Percentiles rank a stretch among this genome's conserved stretches.
Evolutionary conservation across 495 filamentous ascomycete species (phyloP).

Genomic region (Platismatia glauca): DNA sequence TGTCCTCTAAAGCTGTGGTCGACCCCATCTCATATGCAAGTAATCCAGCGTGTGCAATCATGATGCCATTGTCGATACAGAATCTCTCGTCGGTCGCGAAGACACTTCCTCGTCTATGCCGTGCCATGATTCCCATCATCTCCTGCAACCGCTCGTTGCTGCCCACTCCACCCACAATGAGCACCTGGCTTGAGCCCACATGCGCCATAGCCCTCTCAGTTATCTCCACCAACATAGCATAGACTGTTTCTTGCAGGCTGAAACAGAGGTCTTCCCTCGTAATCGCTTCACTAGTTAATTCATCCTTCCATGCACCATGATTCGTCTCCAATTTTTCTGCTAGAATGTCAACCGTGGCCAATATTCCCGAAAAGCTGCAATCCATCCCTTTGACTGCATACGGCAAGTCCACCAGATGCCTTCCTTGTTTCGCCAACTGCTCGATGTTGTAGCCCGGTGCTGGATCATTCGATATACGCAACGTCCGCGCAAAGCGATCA

Average conservation of each 20-base stretch:
- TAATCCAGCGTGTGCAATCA: constrained; percentile 96
- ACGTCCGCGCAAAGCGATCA: constrained; percentile 85
- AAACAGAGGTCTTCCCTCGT: constrained; percentile 89
- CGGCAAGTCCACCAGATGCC: constrained; percentile 72
- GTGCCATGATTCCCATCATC: constrained; percentile 98
- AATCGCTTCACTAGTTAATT: constrained; percentile 39
- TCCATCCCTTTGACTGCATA: constrained; percentile 99
- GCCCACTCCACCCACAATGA: constrained; percentile 97
- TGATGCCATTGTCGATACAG: constrained; percentile 98
- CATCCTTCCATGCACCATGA: constrained; percentile 27
- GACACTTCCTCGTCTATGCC: constrained; percentile 77
- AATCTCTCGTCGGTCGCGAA: constrained; percentile 95
- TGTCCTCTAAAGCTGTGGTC: constrained; percentile 64
- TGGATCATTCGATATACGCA: constrained; percentile 88
- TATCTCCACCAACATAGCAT: constrained; percentile 95
- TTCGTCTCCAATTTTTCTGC: constrained; percentile 45
- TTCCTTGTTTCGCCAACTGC: constrained; percentile 77
- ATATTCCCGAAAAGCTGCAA: constrained; percentile 84
- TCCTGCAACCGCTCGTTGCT: constrained; percentile 91
- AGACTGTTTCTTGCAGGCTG: constrained; percentile 89
- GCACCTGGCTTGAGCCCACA: constrained; percentile 78
- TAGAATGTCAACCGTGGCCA: constrained; percentile 70
- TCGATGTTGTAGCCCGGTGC: constrained; percentile 98
- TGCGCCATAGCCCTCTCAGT: constrained; percentile 98
- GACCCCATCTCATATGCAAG: constrained; percentile 75